Evolutionary conservation across 2,329 filamentous ascomycete genomes (phyloP), one percentile per base, ranked within the genome.

Genomic region (Botryotinia narcissicola): DNA sequence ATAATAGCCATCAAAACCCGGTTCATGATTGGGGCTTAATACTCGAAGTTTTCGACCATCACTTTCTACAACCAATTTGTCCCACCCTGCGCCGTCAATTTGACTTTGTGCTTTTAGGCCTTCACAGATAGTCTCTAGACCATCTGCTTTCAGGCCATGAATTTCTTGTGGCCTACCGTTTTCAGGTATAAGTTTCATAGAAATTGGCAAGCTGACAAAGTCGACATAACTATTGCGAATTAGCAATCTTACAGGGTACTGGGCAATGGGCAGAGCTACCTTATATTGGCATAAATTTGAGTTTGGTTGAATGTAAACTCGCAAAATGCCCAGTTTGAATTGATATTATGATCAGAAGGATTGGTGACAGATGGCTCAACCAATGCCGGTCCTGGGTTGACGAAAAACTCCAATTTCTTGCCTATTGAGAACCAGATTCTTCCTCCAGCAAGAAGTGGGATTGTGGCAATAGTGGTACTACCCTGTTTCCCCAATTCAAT

Each of bases 281-380:
- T 72, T 44, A 95, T 90, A 77, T 92, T 92, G 77, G 88, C 89
- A 79, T 88, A 93, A 8, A 92, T 82, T 81, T 92, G 85, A 46
- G 80, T 78, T 51, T 82, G 78, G 81, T 92, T 92, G 82, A 87
- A 91, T 25, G 90, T 91, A 78, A 92, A 90, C 81, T 93, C 91
- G 83, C 86, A 89, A 79, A 93, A 93, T 42, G 86, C 87, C 91
- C 91, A 93, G 74, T 85, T 82, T 63, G 87, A 82, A 51, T 86
- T 83, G 79, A 89, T 89, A 80, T 92, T 93, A 3, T 85, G 82
- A 78, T 93, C 91, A 0, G 85, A 81, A 0, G 85, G 81, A 81
- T 94, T 94, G 46, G 88, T 91, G 40, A 91, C 89, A 16, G 90
- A 91, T 0, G 93, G 93, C 82, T 94, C 92, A 61, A 94, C 92